phyloP scores from a whole-genome alignment of 805 yeast species.

The Monosporozyma yasuniensis region DNA sequence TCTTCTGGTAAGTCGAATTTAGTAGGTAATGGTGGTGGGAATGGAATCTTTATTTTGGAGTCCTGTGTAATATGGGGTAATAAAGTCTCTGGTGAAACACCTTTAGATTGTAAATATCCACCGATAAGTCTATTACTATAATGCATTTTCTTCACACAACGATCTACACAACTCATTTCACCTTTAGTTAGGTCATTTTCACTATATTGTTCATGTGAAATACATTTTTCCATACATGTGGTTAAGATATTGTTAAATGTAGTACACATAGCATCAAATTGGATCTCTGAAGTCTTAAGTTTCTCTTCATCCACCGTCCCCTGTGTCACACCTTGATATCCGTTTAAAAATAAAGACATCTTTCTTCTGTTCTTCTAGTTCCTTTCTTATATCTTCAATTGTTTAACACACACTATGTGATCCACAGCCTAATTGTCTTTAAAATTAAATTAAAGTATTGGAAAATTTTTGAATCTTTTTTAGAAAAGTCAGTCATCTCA shows the following conservation, averaged over 20 bases:
- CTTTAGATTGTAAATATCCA: conserved; percentile 35
- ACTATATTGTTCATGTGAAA: conserved; percentile 67
- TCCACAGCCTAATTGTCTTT: no score
- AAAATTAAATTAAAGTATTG: not conserved
- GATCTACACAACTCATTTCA: conserved; percentile 69
- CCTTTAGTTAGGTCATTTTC: conserved; percentile 82
- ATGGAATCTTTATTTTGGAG: not conserved
- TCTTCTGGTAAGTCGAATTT: not conserved
- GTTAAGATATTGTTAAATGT: conserved; percentile 48
- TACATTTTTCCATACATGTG: conserved; percentile 67
- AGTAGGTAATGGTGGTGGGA: not conserved
- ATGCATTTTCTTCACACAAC: conserved; percentile 82
- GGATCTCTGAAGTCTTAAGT: conserved; percentile 55
- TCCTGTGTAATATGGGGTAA: conserved; percentile 26
- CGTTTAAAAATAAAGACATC: conserved; percentile 57
- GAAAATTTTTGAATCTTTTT: not conserved
- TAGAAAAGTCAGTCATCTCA: not conserved
- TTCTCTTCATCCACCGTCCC: conserved; percentile 50
- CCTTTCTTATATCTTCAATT: not conserved
- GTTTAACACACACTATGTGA: not conserved
- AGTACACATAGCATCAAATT: conserved; percentile 52
- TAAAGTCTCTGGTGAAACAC: conserved; percentile 40
- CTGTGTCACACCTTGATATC: conserved; percentile 16
- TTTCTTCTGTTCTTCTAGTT: not conserved
- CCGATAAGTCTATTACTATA: conserved; percentile 60